Percentiles rank a stretch among this genome's conserved stretches.
phyloP scores from a whole-genome alignment of 1,284 basidiomycete species.

The Inonotus obliquus region DNA sequence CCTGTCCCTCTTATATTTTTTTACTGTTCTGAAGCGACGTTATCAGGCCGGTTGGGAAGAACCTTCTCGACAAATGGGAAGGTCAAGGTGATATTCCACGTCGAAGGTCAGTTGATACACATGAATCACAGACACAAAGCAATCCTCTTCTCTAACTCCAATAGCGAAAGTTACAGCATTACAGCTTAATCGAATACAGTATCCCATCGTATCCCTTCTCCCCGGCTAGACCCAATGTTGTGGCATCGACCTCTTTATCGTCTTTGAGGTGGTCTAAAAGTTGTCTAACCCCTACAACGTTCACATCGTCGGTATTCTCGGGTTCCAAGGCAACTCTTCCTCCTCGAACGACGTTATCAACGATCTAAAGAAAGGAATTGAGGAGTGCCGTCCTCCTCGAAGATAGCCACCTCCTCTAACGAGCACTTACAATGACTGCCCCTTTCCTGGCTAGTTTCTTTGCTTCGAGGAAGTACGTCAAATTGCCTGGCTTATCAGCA shows the following conservation, averaged over 20 bases:
- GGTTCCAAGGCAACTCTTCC: slow-evolving; percentile 42
- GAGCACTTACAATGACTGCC: slow-evolving; percentile 23
- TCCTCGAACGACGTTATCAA: slow-evolving; percentile 58
- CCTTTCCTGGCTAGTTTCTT: slow-evolving; percentile 26
- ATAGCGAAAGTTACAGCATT: background rate
- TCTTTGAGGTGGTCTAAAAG: slow-evolving; percentile 45
- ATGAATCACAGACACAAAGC: background rate
- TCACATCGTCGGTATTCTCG: slow-evolving; percentile 29
- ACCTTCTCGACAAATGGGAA: background rate
- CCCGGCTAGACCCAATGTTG: slow-evolving; percentile 54
- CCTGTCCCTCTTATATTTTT: background rate
- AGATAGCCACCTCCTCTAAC: background rate
- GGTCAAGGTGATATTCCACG: too few species aligned
- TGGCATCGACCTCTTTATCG: slow-evolving; percentile 53
- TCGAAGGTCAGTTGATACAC: too few species aligned
- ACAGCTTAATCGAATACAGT: slow-evolving; percentile 41
- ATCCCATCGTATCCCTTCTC: slow-evolving; percentile 63
- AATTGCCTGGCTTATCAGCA: slow-evolving; percentile 27
- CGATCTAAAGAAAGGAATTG: slow-evolving; percentile 38
- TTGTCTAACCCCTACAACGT: slow-evolving; percentile 43
- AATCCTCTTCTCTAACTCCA: background rate
- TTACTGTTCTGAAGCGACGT: background rate
- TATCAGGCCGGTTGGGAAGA: slow-evolving; percentile 12
- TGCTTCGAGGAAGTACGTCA: slow-evolving; percentile 26
- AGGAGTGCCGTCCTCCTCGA: too few species aligned